A percentile compares a stretch with the other conserved stretches of the same genome.
Evolutionary conservation across 1,139 yeast genomes (phyloP).

Genomic region (Protomyces arabidopsidicola): DNA sequence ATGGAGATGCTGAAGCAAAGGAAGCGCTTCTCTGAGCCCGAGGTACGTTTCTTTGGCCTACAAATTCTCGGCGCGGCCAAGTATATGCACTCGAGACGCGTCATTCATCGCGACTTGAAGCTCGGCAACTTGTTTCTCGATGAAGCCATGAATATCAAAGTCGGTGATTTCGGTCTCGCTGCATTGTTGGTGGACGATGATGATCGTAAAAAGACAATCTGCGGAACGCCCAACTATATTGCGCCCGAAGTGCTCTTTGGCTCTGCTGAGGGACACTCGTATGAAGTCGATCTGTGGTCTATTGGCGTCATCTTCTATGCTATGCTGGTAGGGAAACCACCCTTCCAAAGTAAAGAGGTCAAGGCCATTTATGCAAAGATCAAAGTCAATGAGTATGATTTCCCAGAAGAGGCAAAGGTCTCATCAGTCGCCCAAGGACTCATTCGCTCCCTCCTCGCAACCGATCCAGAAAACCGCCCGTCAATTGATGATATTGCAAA

Average conservation of each 20-base stretch:
- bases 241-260: conserved; percentile 80
- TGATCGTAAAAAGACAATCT: conserved; percentile 81
- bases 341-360: conserved; percentile 91
- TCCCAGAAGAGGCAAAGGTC: conserved; percentile 69
- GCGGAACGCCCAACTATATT: conserved; percentile 97
- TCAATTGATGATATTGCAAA: conserved; percentile 69
- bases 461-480: conserved; percentile 80
- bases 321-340: conserved; percentile 92
- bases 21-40: conserved; percentile 80
- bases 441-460: conserved; percentile 65
- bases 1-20: conserved; percentile 88
- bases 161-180: conserved; percentile 98
- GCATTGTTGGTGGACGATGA: conserved; percentile 86
- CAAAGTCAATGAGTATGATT: conserved; percentile 71
- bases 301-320: conserved; percentile 95
- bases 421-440: conserved; percentile 68
- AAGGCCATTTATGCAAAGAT: conserved; percentile 89
- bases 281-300: conserved; percentile 96
- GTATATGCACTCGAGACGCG: conserved; percentile 73
- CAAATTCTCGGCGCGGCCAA: conserved; percentile 88
- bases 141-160: conserved; percentile 72
- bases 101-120: conserved; percentile 89
- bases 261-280: conserved; percentile 88
- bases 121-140: conserved; percentile 85
- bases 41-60: conserved; percentile 81